Percentiles rank a stretch among this genome's conserved stretches.
Conservation (phyloP, 2,329 filamentous ascomycete genomes). For the Colletotrichum sp. region DNA sequence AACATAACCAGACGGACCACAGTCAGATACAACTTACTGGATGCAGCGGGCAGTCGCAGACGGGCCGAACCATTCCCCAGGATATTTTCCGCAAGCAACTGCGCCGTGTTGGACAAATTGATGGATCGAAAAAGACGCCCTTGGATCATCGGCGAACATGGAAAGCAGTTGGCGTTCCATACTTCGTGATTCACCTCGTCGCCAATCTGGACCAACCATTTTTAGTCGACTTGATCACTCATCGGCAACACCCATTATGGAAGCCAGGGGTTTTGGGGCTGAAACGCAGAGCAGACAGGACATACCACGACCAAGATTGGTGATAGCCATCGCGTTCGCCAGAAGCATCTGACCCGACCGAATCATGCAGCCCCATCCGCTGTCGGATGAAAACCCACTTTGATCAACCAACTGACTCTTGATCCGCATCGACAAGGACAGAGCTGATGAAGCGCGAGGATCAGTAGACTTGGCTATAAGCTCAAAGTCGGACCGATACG, state of each 20-base stretch:
- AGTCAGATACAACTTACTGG: conserved; percentile 62
- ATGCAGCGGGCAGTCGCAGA: conserved; percentile 95
- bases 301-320: conserved; percentile 79
- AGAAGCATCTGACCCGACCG: conserved; percentile 91
- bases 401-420: conserved; percentile 81
- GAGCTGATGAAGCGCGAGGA: conserved; percentile 69
- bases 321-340: conserved; percentile 79
- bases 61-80: conserved; percentile 98
- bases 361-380: conserved; percentile 99
- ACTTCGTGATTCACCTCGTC: conserved; percentile 59
- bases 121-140: conserved; percentile 92
- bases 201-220: conserved; percentile 67
- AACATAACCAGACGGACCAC: not conserved
- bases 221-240: not conserved
- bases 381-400: conserved; percentile 87
- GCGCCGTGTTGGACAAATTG: conserved; percentile 91
- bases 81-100: conserved; percentile 87
- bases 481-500: conserved; percentile 87
- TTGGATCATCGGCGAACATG: conserved; percentile 85
- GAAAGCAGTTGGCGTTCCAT: conserved; percentile 76
- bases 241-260: not conserved
- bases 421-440: conserved; percentile 85
- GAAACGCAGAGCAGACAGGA: not conserved
- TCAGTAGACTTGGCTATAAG: conserved; percentile 81
- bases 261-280: not conserved